phyloP scores from a whole-genome alignment of 2,329 filamentous ascomycete genomes.

The Botrytis fabae region DNA sequence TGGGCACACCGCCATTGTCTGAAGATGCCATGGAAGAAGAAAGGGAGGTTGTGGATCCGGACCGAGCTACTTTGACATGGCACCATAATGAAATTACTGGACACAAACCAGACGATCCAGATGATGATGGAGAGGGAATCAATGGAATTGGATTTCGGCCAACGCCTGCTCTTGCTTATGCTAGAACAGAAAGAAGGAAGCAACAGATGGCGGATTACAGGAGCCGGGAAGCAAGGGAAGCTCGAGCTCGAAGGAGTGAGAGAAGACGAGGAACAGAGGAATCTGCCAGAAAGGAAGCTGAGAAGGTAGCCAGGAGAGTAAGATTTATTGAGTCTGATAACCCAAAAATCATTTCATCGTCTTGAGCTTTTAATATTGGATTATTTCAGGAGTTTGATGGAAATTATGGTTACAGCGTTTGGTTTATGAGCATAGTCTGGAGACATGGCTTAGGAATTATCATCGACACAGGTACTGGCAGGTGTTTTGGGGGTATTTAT shows the following conservation, averaged over 20 bases:
- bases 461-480: not conserved
- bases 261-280: slow-evolving; percentile 45
- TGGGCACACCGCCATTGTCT: slow-evolving; percentile 35
- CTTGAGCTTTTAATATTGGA: slow-evolving; percentile 23
- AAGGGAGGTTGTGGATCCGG: slow-evolving; percentile 32
- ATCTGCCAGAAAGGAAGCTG: slow-evolving; percentile 28
- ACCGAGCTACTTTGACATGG: slow-evolving; percentile 62
- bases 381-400: not conserved
- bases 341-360: slow-evolving; percentile 26
- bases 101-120: slow-evolving; percentile 63
- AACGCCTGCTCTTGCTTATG: slow-evolving; percentile 60
- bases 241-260: slow-evolving; percentile 56
- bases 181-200: slow-evolving; percentile 55
- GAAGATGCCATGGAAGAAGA: slow-evolving; percentile 22
- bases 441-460: not conserved
- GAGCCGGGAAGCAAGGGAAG: slow-evolving; percentile 61
- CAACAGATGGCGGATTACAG: slow-evolving; percentile 64
- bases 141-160: slow-evolving; percentile 69
- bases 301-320: slow-evolving; percentile 34
- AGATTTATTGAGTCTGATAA: slow-evolving; percentile 35
- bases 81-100: slow-evolving; percentile 68
- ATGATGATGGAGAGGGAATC: slow-evolving; percentile 67
- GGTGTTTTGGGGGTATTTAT: slow-evolving; percentile 5
- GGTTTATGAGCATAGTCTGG: slow-evolving; percentile 1
- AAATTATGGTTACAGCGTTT: slow-evolving; percentile 3